A percentile compares a stretch with the other conserved stretches of the same genome.
These are phyloP conservation scores for Quercus lobata DNA, from an alignment of 331 rosid genomes.

Conservation along the genomic window DNA sequence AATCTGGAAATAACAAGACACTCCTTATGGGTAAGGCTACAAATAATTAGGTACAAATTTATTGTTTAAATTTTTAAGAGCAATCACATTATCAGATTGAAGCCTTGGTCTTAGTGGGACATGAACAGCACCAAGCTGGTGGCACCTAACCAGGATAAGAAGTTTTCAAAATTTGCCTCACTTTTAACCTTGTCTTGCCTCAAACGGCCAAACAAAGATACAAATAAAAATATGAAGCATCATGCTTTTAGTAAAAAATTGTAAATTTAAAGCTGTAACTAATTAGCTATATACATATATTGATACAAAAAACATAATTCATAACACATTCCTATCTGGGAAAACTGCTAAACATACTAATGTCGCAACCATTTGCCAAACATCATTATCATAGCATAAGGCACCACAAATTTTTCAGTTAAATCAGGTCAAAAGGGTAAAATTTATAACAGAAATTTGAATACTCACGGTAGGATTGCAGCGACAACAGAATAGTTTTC, in stretches of 20 bases:
- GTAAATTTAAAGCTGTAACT: not conserved
- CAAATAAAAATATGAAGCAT: not conserved
- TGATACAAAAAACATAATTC: too few relatives aligned
- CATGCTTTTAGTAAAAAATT: not conserved
- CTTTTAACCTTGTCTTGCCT: not conserved
- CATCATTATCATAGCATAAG: not conserved
- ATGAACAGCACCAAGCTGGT: not conserved
- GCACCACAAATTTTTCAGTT: not conserved
- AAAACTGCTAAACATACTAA: not conserved
- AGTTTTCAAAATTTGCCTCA: not conserved
- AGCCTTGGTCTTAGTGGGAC: not conserved
- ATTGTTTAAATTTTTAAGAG: not conserved
- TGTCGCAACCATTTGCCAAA: not conserved
- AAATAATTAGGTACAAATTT: not conserved
- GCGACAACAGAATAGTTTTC: constrained; percentile 55
- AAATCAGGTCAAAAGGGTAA: not conserved
- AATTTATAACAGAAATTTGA: not conserved
- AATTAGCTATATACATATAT: not conserved
- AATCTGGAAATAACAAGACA: constrained; percentile 53
- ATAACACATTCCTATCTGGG: too few relatives aligned
- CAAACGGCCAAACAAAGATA: not conserved
- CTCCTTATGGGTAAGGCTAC: not conserved
- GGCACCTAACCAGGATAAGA: not conserved
- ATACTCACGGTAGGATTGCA: constrained; percentile 82
- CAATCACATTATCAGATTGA: constrained; percentile 7